Conservation (phyloP, 164 flowering plant species). For the Piper longum region DNA sequence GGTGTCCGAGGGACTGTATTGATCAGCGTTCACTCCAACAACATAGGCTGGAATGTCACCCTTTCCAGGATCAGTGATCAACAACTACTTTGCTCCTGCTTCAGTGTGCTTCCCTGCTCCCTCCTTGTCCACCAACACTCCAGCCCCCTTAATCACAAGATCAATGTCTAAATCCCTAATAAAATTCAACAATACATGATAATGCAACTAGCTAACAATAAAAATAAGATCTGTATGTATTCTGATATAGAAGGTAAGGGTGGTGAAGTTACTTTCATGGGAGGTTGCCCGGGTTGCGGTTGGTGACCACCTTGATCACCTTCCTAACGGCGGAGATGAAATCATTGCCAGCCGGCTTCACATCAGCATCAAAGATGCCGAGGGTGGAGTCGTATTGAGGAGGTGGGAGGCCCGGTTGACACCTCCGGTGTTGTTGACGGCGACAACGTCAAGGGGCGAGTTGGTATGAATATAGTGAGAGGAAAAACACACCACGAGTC, state of each 20-base stretch:
- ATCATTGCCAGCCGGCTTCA: slow-evolving; percentile 55
- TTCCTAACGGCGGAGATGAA: slow-evolving; percentile 89
- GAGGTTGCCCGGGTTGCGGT: slow-evolving; percentile 72
- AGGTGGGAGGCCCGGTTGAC: slow-evolving; percentile 97
- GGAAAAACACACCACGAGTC: too few relatives aligned
- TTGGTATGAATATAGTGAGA: too few relatives aligned
- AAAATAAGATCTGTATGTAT: too few relatives aligned
- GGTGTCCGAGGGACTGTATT: slow-evolving; percentile 46
- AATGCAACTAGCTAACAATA: too few relatives aligned
- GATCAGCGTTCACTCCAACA: slow-evolving; percentile 84
- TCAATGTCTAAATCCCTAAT: slow-evolving; percentile 72
- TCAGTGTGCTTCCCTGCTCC: slow-evolving; percentile 94
- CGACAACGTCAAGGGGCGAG: slow-evolving; percentile 80
- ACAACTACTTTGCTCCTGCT: slow-evolving; percentile 96
- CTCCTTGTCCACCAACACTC: slow-evolving; percentile 91
- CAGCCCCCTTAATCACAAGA: slow-evolving; percentile 91
- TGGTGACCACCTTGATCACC: slow-evolving; percentile 69
- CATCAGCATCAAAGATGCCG: slow-evolving; percentile 91
- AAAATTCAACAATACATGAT: too few relatives aligned
- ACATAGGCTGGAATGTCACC: slow-evolving; percentile 98
- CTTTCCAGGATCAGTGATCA: slow-evolving; percentile 74
- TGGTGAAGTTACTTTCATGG: slow-evolving; percentile 66
- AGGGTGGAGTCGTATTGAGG: slow-evolving; percentile 97
- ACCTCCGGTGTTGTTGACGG: slow-evolving; percentile 95
- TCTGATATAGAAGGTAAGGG: background rate